Evolutionary conservation across 768 basidiomycete species (phyloP), one percentile per base, ranked within the genome.

Genomic region (Mycena albidolilacea): DNA sequence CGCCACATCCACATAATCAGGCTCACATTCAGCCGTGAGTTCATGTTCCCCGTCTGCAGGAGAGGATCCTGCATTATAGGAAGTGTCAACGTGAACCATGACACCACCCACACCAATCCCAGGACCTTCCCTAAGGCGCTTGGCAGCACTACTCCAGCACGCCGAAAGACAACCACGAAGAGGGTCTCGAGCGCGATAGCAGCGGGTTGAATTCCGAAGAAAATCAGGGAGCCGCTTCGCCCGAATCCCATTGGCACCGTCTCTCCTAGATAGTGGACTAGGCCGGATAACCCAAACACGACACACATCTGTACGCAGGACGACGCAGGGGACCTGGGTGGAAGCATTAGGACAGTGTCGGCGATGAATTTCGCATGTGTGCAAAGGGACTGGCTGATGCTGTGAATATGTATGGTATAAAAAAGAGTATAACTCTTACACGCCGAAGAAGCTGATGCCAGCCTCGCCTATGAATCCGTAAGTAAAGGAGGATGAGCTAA

Each of bases 61-160:
- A 75, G 58, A 11, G 74, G 74, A 37, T 75, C 74, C 59, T 69
- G 70, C 74, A 71, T 72, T 11, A 72, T 64, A 12, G 74, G 74
- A 1, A 75, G 48, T 23, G 74, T 72, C 14, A 69, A 44, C 44
- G 37, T 41, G 37, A 75, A 75, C 74, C 74, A 75, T 23, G 7
- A 54, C 8, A 71, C 9, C 10, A 69, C 67, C 70, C 74, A 75
- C 19, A 14, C 55, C 3, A 5, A 38, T 35, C 74, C 74, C 5
- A 75, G 30, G 5, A 35, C 55, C 5, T 60, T 41, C 39, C 64
- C 11, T 1, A 17, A 41, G 3, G 17, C 3, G 14, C 6, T 19
- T 14, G 67, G 67, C 17, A 59, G n/a, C 19, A 7, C 3, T n/a
- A 38, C 17, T 15, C 38, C 60, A 5, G 14, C 30, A 0, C 71